Conservation (phyloP, 1,284 basidiomycete species). For the Moniliella sp. region DNA sequence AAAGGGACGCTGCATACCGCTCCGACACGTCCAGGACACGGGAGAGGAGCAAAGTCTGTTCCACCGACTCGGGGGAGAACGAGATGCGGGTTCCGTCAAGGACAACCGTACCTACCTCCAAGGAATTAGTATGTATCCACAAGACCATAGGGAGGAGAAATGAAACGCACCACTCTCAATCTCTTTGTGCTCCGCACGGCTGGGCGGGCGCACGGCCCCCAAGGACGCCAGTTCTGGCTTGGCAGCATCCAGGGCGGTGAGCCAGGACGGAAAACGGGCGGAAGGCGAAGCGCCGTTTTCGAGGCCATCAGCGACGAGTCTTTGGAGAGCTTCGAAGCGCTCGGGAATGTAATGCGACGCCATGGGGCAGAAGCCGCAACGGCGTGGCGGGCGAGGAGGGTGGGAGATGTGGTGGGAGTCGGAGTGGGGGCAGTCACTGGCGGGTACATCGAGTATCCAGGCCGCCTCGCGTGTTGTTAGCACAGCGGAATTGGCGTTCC, state of each 20-base stretch:
- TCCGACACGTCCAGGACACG: constrained; percentile 22
- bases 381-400: too few species aligned
- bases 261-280: constrained; percentile 30
- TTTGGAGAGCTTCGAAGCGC: constrained; percentile 23
- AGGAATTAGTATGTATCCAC: too few species aligned
- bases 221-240: constrained; percentile 18
- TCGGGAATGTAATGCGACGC: constrained; percentile 11
- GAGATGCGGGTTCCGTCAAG: constrained; percentile 16
- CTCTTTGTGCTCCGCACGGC: constrained; percentile 23
- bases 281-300: constrained; percentile 8
- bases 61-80: constrained; percentile 26
- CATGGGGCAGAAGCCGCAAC: too few species aligned
- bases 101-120: constrained; percentile 23
- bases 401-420: too few species aligned
- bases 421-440: too few species aligned
- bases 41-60: constrained; percentile 21
- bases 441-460: too few species aligned
- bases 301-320: constrained; percentile 13
- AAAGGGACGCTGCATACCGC: constrained; percentile 24
- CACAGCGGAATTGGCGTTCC: too few species aligned
- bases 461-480: too few species aligned
- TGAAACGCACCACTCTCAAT: constrained; percentile 20
- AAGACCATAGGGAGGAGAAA: too few species aligned
- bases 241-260: constrained; percentile 21
- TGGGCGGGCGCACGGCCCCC: constrained; percentile 11